Conservation (phyloP, 768 basidiomycete genomes). For the Leccinum rimulosum region DNA sequence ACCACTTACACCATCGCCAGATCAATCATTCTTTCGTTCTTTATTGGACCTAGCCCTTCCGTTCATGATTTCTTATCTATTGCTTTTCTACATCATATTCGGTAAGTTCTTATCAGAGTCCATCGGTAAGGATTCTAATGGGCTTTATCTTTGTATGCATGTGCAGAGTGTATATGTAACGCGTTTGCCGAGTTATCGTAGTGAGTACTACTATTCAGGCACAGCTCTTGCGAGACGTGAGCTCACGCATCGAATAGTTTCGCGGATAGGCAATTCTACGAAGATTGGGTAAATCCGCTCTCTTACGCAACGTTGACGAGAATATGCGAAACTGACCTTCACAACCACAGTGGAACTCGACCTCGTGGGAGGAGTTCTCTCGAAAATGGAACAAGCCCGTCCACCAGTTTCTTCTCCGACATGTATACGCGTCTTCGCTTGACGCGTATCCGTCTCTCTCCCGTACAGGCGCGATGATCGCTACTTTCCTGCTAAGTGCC, state of each 20-base stretch:
- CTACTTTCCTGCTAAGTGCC: constrained; percentile 91
- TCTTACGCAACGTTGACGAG: neutral
- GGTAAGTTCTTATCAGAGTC: constrained; percentile 39
- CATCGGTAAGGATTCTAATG: constrained; percentile 1
- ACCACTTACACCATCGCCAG: constrained; percentile 67
- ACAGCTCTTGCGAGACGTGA: neutral
- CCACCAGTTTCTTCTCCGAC: constrained; percentile 87
- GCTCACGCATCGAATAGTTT: constrained; percentile 51
- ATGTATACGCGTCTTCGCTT: constrained; percentile 92
- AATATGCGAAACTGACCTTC: neutral
- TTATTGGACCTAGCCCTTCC: constrained; percentile 87
- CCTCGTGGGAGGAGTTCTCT: constrained; percentile 95
- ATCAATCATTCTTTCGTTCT: constrained; percentile 71
- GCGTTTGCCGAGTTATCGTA: constrained; percentile 90
- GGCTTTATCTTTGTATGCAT: too few species aligned
- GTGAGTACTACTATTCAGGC: constrained; percentile 43
- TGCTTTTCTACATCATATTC: constrained; percentile 85
- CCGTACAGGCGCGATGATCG: constrained; percentile 77
- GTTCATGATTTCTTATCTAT: constrained; percentile 89
- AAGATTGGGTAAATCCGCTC: constrained; percentile 74
- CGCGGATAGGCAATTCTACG: constrained; percentile 96
- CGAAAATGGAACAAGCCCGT: constrained; percentile 99
- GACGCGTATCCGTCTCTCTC: constrained; percentile 67
- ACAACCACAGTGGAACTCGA: constrained; percentile 83
- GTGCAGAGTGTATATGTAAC: constrained; percentile 90